Conservation (phyloP, 345 rosid species). For the Anastatica hierochuntica region DNA sequence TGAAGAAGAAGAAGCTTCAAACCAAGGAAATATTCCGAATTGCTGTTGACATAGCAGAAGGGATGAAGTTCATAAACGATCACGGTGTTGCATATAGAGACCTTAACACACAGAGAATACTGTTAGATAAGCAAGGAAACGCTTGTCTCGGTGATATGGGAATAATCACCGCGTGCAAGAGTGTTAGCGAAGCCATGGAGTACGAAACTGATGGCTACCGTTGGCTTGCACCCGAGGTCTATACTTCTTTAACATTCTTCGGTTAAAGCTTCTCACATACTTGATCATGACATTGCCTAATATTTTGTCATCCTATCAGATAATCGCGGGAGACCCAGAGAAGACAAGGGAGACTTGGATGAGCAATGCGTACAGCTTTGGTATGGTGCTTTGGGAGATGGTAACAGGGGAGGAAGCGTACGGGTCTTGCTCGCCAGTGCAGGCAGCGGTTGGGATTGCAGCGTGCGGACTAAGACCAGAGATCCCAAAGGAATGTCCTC, state of each 20-base stretch:
- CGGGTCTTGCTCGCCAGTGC: slow-evolving; percentile 82
- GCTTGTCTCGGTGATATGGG: slow-evolving; percentile 92
- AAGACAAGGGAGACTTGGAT: slow-evolving; percentile 83
- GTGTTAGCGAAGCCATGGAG: slow-evolving; percentile 71
- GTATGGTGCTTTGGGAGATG: slow-evolving; percentile 97
- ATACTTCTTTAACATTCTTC: slow-evolving; percentile 22
- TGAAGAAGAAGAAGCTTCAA: slow-evolving; percentile 77
- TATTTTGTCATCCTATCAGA: slow-evolving; percentile 38
- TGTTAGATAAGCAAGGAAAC: slow-evolving; percentile 73
- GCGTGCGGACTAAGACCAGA: slow-evolving; percentile 94
- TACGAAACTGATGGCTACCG: slow-evolving; percentile 98
- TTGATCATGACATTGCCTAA: slow-evolving; percentile 23
- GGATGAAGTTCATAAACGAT: slow-evolving; percentile 70
- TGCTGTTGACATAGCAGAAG: slow-evolving; percentile 76
- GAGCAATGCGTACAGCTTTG: slow-evolving; percentile 92
- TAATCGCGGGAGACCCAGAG: slow-evolving; percentile 93
- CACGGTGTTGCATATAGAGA: slow-evolving; percentile 76
- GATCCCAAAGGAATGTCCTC: slow-evolving; percentile 89
- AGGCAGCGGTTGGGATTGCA: slow-evolving; percentile 94
- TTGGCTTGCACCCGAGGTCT: slow-evolving; percentile 98
- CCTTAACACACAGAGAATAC: slow-evolving; percentile 76
- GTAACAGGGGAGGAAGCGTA: slow-evolving; percentile 90
- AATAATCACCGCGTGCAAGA: slow-evolving; percentile 76
- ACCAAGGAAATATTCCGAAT: slow-evolving; percentile 64
- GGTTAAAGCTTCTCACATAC: slow-evolving; percentile 15